These are phyloP conservation scores for Bretziella fagacearum DNA, from an alignment of 2,329 filamentous ascomycete genomes.

Conservation along the genomic window DNA sequence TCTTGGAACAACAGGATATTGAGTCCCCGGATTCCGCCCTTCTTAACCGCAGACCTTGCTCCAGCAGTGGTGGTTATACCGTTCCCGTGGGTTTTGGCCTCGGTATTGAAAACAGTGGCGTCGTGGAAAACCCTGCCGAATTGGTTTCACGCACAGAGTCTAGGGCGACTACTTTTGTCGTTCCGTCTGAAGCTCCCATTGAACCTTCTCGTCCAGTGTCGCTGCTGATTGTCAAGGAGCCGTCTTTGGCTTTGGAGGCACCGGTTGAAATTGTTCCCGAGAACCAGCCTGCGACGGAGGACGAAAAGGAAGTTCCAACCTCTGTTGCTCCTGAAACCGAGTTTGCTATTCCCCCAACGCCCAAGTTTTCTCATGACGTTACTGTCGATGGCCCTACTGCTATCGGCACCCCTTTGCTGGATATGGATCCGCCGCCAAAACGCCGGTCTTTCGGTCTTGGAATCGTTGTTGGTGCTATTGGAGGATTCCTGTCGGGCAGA, in stretches of 20 bases:
- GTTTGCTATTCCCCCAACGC: neutral
- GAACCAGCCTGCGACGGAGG: neutral
- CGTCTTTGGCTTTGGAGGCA: neutral
- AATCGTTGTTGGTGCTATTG: neutral
- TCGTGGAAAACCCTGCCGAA: neutral
- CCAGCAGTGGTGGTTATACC: neutral
- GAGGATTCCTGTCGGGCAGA: neutral
- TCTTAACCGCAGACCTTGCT: neutral
- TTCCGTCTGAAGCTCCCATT: neutral
- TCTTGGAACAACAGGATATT: neutral
- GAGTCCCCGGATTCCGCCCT: neutral
- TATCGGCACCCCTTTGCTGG: neutral
- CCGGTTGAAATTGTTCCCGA: too few species aligned
- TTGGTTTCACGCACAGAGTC: neutral
- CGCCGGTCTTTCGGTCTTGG: neutral
- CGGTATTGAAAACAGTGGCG: slow-evolving; percentile 3
- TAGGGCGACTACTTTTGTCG: neutral
- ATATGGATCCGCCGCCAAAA: neutral
- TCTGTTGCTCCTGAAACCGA: neutral
- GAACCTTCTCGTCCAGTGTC: neutral
- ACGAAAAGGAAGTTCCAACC: too few species aligned
- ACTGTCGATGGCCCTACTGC: neutral
- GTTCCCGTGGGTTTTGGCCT: slow-evolving; percentile 20
- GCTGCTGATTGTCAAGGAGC: neutral
- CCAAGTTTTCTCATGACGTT: neutral